phyloP scores from a whole-genome alignment of 2,329 filamentous ascomycete species.

The Plectosphaerella sp. region DNA sequence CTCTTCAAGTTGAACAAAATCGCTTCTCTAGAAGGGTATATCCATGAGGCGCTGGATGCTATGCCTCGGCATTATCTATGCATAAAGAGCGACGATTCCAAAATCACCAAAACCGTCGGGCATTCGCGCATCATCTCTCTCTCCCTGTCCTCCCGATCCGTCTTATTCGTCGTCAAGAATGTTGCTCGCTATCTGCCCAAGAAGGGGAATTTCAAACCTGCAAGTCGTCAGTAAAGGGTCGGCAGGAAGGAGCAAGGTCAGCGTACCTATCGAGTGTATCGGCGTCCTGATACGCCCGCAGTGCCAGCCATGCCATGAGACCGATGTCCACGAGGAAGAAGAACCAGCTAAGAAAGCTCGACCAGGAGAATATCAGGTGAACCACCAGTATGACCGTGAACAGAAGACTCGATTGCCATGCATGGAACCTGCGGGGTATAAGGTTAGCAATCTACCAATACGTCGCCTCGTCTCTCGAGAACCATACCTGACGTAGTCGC shows the following conservation, averaged over 20 bases:
- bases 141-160: not conserved
- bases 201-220: slow-evolving; percentile 81
- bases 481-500: slow-evolving; percentile 86
- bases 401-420: slow-evolving; percentile 86
- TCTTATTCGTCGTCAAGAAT: slow-evolving; percentile 78
- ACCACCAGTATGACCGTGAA: slow-evolving; percentile 73
- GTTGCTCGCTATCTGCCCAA: slow-evolving; percentile 79
- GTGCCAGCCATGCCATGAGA: slow-evolving; percentile 70
- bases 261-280: slow-evolving; percentile 57
- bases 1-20: too few species aligned
- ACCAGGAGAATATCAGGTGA: slow-evolving; percentile 85
- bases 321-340: slow-evolving; percentile 72
- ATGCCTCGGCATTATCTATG: slow-evolving; percentile 1
- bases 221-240: slow-evolving; percentile 15
- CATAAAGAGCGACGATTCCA: slow-evolving; percentile 6
- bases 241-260: slow-evolving; percentile 36
- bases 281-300: slow-evolving; percentile 82
- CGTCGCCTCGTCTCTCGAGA: not conserved
- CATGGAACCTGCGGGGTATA: slow-evolving; percentile 67
- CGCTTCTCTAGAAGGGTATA: slow-evolving; percentile 8
- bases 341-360: slow-evolving; percentile 75
- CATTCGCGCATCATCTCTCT: not conserved
- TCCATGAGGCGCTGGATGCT: not conserved
- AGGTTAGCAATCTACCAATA: not conserved
- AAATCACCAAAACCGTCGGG: not conserved